Conservation (phyloP, 495 filamentous ascomycete genomes). For the Penicillium odoratum region DNA sequence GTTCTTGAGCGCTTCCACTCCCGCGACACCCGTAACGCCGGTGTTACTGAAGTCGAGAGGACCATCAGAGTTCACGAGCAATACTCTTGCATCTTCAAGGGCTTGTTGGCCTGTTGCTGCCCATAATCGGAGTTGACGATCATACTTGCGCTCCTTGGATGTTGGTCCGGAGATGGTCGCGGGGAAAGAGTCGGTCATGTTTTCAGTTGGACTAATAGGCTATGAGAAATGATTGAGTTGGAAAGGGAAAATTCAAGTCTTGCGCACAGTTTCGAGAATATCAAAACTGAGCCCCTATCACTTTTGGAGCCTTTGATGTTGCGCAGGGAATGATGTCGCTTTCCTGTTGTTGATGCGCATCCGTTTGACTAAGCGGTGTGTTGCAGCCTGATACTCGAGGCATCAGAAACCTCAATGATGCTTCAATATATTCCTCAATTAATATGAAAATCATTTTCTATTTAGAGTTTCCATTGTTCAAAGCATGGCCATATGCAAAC, state of each 20-base stretch:
- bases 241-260: background rate
- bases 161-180: constrained; percentile 56
- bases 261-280: background rate
- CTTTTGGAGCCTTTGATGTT: background rate
- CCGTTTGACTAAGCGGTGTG: constrained; percentile 18
- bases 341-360: constrained; percentile 12
- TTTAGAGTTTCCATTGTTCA: too few species aligned
- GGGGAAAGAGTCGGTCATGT: constrained; percentile 44
- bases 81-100: constrained; percentile 83
- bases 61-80: constrained; percentile 75
- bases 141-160: constrained; percentile 92
- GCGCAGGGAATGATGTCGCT: background rate
- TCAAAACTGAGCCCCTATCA: background rate
- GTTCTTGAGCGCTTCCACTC: constrained; percentile 94
- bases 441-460: too few species aligned
- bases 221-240: background rate
- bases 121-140: constrained; percentile 94
- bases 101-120: constrained; percentile 88
- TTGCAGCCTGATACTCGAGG: constrained; percentile 1
- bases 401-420: background rate
- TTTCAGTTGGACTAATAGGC: constrained; percentile 10
- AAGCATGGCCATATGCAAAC: too few species aligned
- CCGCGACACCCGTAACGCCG: constrained; percentile 71
- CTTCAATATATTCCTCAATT: background rate
- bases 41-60: constrained; percentile 36